These are phyloP conservation scores for Termitomyces sp. DNA, from an alignment of 768 basidiomycete species.

Conservation along the genomic window DNA sequence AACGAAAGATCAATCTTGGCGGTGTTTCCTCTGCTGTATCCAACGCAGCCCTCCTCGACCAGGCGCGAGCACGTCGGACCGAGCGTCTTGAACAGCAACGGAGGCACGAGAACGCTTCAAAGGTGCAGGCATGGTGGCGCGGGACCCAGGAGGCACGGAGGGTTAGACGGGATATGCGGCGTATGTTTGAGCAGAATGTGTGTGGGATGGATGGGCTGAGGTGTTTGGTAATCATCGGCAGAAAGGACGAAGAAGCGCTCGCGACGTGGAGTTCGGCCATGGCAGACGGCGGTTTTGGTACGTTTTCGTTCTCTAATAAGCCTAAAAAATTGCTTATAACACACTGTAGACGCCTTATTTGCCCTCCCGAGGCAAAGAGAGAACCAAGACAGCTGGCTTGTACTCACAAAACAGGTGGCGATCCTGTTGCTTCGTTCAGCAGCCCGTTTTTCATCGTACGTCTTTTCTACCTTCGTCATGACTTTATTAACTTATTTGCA, in stretches of 20 bases:
- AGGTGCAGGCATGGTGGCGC: conserved; percentile 73
- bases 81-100: conserved; percentile 57
- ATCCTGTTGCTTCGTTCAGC: conserved; percentile 53
- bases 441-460: conserved; percentile 50
- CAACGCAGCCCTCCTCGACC: conserved; percentile 56
- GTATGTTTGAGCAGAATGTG: conserved; percentile 51
- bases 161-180: conserved; percentile 45
- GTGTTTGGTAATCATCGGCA: conserved; percentile 62
- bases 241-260: conserved; percentile 43
- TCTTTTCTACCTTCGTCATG: conserved; percentile 7
- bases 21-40: conserved; percentile 54
- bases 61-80: conserved; percentile 57
- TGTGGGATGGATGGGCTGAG: conserved; percentile 56
- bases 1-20: conserved; percentile 75
- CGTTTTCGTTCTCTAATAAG: background rate
- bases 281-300: conserved; percentile 29
- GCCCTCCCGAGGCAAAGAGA: conserved; percentile 35
- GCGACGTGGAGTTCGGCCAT: conserved; percentile 45
- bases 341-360: conserved; percentile 37
- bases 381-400: conserved; percentile 51
- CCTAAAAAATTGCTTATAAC: background rate
- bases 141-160: conserved; percentile 41
- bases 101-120: conserved; percentile 55
- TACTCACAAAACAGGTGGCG: conserved; percentile 51
- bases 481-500: background rate